Base-by-base conservation (phyloP, 805 yeast genomes). In the Lachancea fermentati region DNA sequence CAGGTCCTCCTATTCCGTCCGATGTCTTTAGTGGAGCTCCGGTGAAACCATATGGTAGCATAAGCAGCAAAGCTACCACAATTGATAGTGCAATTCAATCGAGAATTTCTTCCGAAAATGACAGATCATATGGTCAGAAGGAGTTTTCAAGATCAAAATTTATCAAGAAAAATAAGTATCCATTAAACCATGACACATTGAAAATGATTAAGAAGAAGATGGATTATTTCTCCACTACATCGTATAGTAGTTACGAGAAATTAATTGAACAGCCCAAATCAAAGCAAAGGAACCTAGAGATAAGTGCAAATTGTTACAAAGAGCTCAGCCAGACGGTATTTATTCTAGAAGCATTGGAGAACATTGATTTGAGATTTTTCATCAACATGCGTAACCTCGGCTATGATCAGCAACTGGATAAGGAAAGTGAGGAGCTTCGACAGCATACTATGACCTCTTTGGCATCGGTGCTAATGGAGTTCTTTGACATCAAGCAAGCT, bases 401-500 rank as follows among this genome's bases (percentile, higher is more conserved):
- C 12, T 37, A 39, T 19, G 36, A 44, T 15, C 7, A 28, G 4
- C 34, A 19, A 4, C 36, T 58, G 5, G 63, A 59, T 37, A 38
- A 45, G 11, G 65, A 60, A 40, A 52, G 58, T 34, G 55, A 52
- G 41, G 63, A 60, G 30, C 54, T 60, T 41, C 48, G 59, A 25
- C 52, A 51, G 33, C 63, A 59, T 39, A 51, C 62, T 0, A 48
- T 58, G 44, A 47, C 55, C 2, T 49, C 60, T 1, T 47, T 52
- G 2, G 54, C 62, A 5, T 42, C 51, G 4, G 30, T 58, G 7
- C 49, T 79, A 4, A 67, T 81, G n/a, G 94, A 85, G 37, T 87
- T 84, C 55, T 75, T 80, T 52, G 82, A 81, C 46, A 65, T 74
- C 34, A 88, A 87, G 51, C 96, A 87, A 56, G 71, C 73, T 6